These are phyloP conservation scores for Pyricularia pennisetigena DNA, from an alignment of 2,329 filamentous ascomycete species.

Conservation along the genomic window DNA sequence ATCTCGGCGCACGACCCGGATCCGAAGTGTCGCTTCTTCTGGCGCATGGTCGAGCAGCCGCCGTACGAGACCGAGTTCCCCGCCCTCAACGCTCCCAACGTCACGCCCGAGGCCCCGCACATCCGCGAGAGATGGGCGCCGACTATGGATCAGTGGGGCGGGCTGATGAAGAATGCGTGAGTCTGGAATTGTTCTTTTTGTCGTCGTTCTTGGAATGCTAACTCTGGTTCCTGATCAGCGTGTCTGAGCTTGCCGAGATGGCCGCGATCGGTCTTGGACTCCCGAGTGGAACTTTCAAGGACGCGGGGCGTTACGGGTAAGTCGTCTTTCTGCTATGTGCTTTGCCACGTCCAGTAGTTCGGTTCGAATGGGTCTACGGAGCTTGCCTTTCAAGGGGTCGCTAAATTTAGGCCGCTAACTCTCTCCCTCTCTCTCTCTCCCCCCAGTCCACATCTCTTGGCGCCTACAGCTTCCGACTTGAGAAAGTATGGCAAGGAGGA, in stretches of 20 bases:
- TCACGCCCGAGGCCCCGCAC: slow-evolving; percentile 37
- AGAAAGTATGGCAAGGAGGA: slow-evolving; percentile 39
- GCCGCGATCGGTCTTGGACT: slow-evolving; percentile 45
- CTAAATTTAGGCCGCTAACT: neutral
- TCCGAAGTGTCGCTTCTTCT: slow-evolving; percentile 55
- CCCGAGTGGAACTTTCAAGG: slow-evolving; percentile 39
- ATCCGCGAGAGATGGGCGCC: slow-evolving; percentile 42
- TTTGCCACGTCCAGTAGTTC: neutral
- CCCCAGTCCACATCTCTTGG: slow-evolving; percentile 47
- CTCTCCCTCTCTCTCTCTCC: too few relatives aligned
- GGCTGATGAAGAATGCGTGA: slow-evolving; percentile 50
- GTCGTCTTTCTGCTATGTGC: slow-evolving; percentile 7
- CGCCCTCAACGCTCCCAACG: slow-evolving; percentile 42
- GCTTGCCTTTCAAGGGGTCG: neutral
- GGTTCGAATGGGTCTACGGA: neutral
- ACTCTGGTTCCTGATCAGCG: slow-evolving; percentile 21
- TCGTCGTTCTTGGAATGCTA: neutral
- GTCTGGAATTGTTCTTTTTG: slow-evolving; percentile 15
- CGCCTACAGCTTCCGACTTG: slow-evolving; percentile 50
- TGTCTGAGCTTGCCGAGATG: slow-evolving; percentile 49
- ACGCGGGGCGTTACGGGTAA: slow-evolving; percentile 46
- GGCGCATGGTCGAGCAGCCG: slow-evolving; percentile 45
- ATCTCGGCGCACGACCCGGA: slow-evolving; percentile 46
- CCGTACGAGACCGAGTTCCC: slow-evolving; percentile 47
- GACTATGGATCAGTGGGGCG: slow-evolving; percentile 47